Evolutionary conservation across 2,329 filamentous ascomycete genomes (phyloP).

Genomic region (Beauveria varroae): DNA sequence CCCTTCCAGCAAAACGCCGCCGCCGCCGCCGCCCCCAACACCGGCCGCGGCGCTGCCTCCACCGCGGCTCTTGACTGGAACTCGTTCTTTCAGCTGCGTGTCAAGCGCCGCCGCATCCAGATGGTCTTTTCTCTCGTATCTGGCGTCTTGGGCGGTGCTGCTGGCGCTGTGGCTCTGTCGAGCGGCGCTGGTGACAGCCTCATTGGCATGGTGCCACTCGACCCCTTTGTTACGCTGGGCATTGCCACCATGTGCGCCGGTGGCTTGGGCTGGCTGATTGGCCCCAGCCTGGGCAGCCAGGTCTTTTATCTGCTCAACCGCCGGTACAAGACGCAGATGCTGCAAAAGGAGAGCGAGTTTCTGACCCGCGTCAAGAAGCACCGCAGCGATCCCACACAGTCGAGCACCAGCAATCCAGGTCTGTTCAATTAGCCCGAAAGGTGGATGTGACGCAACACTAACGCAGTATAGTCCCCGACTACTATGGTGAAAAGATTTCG

Average conservation of each 20-base stretch:
- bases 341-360: constrained; percentile 87
- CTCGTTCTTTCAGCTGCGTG: constrained; percentile 84
- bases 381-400: constrained; percentile 83
- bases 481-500: constrained; percentile 97
- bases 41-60: constrained; percentile 22
- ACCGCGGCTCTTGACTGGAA: constrained; percentile 67
- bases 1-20: constrained; percentile 14
- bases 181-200: constrained; percentile 65
- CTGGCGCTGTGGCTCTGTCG: constrained; percentile 59
- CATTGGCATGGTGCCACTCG: constrained; percentile 67
- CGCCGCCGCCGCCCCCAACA: constrained; percentile 18
- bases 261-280: constrained; percentile 80
- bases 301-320: constrained; percentile 73
- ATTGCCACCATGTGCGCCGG: constrained; percentile 69
- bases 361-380: constrained; percentile 86
- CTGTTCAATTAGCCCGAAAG: constrained; percentile 18
- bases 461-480: constrained; percentile 66
- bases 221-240: constrained; percentile 80
- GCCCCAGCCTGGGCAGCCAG: constrained; percentile 72
- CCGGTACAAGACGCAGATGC: constrained; percentile 64
- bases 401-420: constrained; percentile 81
- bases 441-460: constrained; percentile 12
- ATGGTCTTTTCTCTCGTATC: constrained; percentile 66
- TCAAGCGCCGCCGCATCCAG: constrained; percentile 76
- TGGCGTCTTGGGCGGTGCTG: constrained; percentile 53